Base-by-base conservation (phyloP, 2,329 filamentous ascomycete species). In the Cladophialophora chaetospira region DNA sequence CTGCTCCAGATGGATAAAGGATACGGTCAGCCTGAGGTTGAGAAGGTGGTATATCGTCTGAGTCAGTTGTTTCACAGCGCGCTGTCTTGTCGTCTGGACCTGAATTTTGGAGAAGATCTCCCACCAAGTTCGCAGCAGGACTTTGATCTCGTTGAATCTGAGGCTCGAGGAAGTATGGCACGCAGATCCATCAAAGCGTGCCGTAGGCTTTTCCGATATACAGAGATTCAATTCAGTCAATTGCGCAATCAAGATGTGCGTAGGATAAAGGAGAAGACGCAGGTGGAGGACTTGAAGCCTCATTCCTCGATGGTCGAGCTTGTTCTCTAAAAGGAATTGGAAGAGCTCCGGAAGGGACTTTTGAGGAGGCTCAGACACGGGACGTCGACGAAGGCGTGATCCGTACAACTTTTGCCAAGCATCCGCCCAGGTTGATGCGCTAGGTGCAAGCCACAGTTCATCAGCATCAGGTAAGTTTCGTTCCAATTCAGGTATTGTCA, bases 41-140 rank as follows among this genome's bases (percentile, higher is more conserved):
- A 55, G 29, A 11, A 55, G 21, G 31, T 55, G 52, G 28, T 55
- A 55, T 13, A 49, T 3, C 3, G 48, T 49, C 3, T 10, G 23
- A 9, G 52, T 55, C 28, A 43, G 13, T 3, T 43, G 17, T 31
- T 38, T 47, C 52, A 55, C 21, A 40, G 43, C 5, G 15, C 31
- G 28, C 29, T 21, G 13, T 15, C 36, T 13, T 15, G 36, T 21
- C 19, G 13, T 17, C 9, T 42, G 5, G 4, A 17, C 13, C 13
- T 5, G 13, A 13, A 42, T 13, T 42, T 17, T 42, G 36, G 13
- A 8, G 36, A 42, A 42, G 5, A 17, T 15, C 5, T 42, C 8
- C 13, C 19, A 15, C 36, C 52, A 55, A 9, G 29, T 47, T n/a
- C 33, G 52, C 43, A 55, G 26, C 15, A 55, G 36, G 19, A 42